Evolutionary conservation across 2,329 filamentous ascomycete species (phyloP).

Genomic region (Apiospora saccharicola): DNA sequence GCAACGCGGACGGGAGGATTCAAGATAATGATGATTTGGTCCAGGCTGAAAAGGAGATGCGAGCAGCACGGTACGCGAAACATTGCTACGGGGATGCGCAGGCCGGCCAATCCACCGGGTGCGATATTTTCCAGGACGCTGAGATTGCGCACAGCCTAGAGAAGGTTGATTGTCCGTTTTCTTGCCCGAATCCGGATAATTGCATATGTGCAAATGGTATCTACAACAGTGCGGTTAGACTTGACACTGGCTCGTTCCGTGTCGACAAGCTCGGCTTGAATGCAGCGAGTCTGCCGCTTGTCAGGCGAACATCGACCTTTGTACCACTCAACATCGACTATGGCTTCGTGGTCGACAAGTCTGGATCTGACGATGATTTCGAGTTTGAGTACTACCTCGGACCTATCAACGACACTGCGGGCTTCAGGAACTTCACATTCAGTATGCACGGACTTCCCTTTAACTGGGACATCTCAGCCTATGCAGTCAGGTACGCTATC

Average conservation of each 20-base stretch:
- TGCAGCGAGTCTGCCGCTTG: not conserved
- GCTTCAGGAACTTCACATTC: not conserved
- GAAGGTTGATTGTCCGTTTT: not conserved
- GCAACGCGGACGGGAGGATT: not conserved
- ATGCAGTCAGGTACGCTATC: not conserved
- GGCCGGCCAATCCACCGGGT: not conserved
- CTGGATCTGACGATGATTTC: not conserved
- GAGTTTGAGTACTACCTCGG: not conserved
- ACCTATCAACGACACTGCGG: not conserved
- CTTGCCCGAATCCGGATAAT: not conserved
- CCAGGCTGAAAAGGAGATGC: not conserved
- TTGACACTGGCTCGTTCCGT: not conserved
- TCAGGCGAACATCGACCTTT: slow-evolving; percentile 5
- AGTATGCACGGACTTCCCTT: not conserved
- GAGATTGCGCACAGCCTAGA: not conserved
- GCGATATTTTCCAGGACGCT: not conserved
- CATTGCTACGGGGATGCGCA: not conserved
- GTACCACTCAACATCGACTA: not conserved
- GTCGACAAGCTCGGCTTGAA: not conserved
- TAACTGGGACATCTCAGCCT: not conserved
- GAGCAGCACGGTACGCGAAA: not conserved
- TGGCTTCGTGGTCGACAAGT: not conserved
- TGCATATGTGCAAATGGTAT: slow-evolving; percentile 3
- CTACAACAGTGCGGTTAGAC: not conserved
- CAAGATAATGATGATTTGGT: not conserved